A percentile compares a stretch with the other conserved stretches of the same genome.
Evolutionary conservation across 495 filamentous ascomycete genomes (phyloP).

Genomic region (Penicillium malachiteum): DNA sequence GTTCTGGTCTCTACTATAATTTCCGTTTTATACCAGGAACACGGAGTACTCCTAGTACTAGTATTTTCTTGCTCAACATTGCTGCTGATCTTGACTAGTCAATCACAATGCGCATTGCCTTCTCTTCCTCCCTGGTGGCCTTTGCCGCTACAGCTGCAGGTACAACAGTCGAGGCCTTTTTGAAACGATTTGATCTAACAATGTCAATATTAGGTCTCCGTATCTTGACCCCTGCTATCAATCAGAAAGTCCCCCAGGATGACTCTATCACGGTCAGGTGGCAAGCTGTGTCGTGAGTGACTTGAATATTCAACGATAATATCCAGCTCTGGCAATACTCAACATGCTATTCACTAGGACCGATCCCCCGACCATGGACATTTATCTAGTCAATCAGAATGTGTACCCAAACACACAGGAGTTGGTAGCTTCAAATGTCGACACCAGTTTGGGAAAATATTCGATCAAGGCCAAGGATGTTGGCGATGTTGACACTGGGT

Average conservation of each 20-base stretch:
- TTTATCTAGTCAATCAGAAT: conserved; percentile 37
- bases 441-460: conserved; percentile 29
- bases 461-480: conserved; percentile 25
- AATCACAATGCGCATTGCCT: conserved; percentile 18
- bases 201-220: conserved; percentile 17
- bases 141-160: conserved; percentile 23
- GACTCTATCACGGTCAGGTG: conserved; percentile 31
- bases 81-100: background rate
- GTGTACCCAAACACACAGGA: conserved; percentile 34
- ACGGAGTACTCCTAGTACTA: background rate
- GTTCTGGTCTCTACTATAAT: background rate
- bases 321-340: background rate
- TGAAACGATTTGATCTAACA: background rate
- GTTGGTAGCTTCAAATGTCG: conserved; percentile 34
- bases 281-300: conserved; percentile 27
- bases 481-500: conserved; percentile 25
- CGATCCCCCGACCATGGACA: conserved; percentile 33
- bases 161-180: background rate
- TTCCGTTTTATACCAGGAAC: background rate
- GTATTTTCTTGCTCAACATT: background rate
- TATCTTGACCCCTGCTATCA: conserved; percentile 26
- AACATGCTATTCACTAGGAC: conserved; percentile 18
- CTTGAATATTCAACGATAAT: background rate
- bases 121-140: conserved; percentile 17
- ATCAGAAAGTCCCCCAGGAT: conserved; percentile 22